These are phyloP conservation scores for Neonectria faginata DNA, from an alignment of 2,329 filamentous ascomycete species.

Conservation along the genomic window DNA sequence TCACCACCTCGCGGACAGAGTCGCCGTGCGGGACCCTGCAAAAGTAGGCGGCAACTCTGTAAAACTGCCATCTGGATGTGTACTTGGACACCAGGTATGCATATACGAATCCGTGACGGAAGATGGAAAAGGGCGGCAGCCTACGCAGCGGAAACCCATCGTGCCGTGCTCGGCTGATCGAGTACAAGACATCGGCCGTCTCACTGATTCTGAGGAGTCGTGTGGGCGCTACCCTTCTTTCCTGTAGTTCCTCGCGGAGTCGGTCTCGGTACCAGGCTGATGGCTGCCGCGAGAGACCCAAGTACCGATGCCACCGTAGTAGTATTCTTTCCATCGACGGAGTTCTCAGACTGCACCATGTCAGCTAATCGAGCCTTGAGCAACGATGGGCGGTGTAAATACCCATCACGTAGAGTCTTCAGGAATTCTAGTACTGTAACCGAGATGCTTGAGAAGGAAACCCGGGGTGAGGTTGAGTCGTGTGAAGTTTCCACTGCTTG, in stretches of 20 bases:
- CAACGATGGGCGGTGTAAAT: neutral
- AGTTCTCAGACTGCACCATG: neutral
- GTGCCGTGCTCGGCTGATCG: slow-evolving; percentile 53
- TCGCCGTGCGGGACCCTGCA: slow-evolving; percentile 42
- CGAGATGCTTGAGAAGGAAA: neutral
- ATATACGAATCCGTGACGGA: slow-evolving; percentile 43
- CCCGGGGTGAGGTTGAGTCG: neutral
- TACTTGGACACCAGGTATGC: slow-evolving; percentile 59
- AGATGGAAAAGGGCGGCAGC: slow-evolving; percentile 42
- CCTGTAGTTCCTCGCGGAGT: slow-evolving; percentile 19
- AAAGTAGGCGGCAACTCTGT: slow-evolving; percentile 50
- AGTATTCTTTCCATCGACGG: neutral
- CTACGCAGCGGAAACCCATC: slow-evolving; percentile 51
- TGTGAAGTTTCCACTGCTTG: neutral
- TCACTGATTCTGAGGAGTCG: slow-evolving; percentile 52
- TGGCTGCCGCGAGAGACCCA: neutral
- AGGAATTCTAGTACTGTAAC: neutral
- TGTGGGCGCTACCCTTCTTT: slow-evolving; percentile 11
- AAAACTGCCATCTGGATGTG: slow-evolving; percentile 57
- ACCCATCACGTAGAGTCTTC: neutral
- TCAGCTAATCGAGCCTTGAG: neutral
- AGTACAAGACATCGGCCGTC: slow-evolving; percentile 58
- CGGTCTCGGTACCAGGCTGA: slow-evolving; percentile 16
- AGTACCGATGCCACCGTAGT: neutral
- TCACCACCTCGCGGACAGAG: slow-evolving; percentile 57